Evolutionary conservation across 768 basidiomycete species (phyloP), one percentile per base, ranked within the genome.

Genomic region (Amanita rimosa): DNA sequence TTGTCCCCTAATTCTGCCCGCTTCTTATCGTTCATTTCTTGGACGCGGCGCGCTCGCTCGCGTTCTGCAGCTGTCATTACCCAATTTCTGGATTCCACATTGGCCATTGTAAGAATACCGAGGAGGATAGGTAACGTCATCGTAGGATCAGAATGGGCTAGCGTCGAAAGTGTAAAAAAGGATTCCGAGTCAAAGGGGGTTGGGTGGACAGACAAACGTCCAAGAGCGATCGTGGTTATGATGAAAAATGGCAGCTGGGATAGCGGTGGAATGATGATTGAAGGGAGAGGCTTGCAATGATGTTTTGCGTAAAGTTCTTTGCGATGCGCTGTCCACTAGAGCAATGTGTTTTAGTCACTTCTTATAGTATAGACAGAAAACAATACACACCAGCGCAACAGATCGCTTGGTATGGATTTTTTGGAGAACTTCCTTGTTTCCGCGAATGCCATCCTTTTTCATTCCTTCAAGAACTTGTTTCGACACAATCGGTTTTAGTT

Each of bases 181-280:
- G 83, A 74, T 60, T 91, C 88, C 1, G 81, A 76, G 64, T 86
- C 84, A 52, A 90, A 74, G 7, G 79, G 83, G 10, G 85, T 83
- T 9, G 74, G 73, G 31, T 75, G 63, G 49, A 71, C 63, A 1
- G 83, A 76, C 14, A 79, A 67, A 24, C 72, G 69, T 41, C 68
- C 68, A 39, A 90, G 68, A 41, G 78, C 61, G 53, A 81, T 61
- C 9, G 81, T 81, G 41, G 79, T 70, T n/a, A 76, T 67, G 42
- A 88, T 64, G 61, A 90, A 90, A 8, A 87, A 64, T 9, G 86
- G 85, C 10, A 87, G 66, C 59, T 90, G 88, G 4, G 76, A 71
- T 44, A 85, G 57, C 1, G 78, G 71, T 10, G 85, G 83, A 17
- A 80, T 58, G 33, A 74, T 56, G 56, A 83, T 78, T 8, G 85